phyloP scores from a whole-genome alignment of 163 green algal genomes.

The Scenedesmus sp. region DNA sequence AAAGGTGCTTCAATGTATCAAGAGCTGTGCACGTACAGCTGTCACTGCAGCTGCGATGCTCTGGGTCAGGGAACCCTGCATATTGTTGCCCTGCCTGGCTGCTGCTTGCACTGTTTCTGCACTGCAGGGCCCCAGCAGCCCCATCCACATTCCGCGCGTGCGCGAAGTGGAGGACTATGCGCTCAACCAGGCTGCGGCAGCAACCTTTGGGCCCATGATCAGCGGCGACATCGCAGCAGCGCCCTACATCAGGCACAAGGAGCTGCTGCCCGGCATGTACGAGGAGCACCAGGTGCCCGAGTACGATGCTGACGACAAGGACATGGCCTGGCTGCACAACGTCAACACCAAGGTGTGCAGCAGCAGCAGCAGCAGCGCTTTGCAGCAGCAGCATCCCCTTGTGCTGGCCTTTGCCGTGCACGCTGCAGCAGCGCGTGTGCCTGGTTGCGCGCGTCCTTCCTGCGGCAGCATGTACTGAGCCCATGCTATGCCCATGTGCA shows the following conservation, averaged over 20 bases:
- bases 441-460: neutral
- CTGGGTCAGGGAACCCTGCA: too few relatives aligned
- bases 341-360: slow-evolving; percentile 65
- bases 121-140: neutral
- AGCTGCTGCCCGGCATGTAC: slow-evolving; percentile 22
- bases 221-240: slow-evolving; percentile 34
- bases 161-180: slow-evolving; percentile 59
- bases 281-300: slow-evolving; percentile 59
- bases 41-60: neutral
- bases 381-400: neutral
- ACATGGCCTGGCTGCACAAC: slow-evolving; percentile 72
- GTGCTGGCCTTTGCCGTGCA: neutral
- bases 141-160: slow-evolving; percentile 60
- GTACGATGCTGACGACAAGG: slow-evolving; percentile 83
- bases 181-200: slow-evolving; percentile 54
- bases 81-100: too few relatives aligned
- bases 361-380: slow-evolving; percentile 1
- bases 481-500: neutral
- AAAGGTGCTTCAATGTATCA: neutral
- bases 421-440: neutral
- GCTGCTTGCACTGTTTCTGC: neutral
- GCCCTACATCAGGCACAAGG: slow-evolving; percentile 54
- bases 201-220: neutral
- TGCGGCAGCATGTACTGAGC: neutral
- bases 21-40: neutral